Base-by-base conservation (phyloP, 23 red algal species). In the Agarophyton chilense region DNA sequence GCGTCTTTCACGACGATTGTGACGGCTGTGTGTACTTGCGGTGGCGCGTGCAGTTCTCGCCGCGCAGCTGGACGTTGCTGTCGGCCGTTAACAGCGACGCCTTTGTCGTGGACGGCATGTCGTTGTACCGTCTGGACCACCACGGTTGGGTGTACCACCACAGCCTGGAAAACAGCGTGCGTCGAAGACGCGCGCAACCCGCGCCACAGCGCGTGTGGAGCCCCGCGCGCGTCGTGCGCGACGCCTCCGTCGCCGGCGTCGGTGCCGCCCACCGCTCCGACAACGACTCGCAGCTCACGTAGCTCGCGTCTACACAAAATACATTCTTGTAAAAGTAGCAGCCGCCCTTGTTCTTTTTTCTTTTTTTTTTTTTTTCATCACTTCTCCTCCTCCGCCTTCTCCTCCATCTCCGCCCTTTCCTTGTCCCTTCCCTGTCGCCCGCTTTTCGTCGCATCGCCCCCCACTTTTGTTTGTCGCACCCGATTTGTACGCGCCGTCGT, bases 1-100 rank as follows among this genome's bases (percentile, higher is more conserved):
- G 91, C 50, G 47, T 98, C 45, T 95, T 88, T 44, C 82, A 95
- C 55, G 96, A 98, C 73, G 96, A 95, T 54, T 49, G 34, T 8
- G 80, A 41, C 19, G 88, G 89, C 13, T 35, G 21, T 6, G 58
- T 98, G 4, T 93, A 98, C 61, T 33, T 98, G 1, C 82, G 96
- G 2, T 98, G 96, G 96, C 76, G 89, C 29, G 24, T 95, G 47
- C 67, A 61, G 33, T 68, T 56, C 52, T 58, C 55, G 68, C 35
- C 52, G 36, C 80, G 72, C 44, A 55, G 47, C 42, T 86, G 91
- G 91, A 79, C 63, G 28, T 41, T 82, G 58, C 35, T 83, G 61
- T 56, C 58, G 50, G 19, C 76, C 17, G 46, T 31, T 4, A 62
- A 22, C 50, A 41, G 81, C 19, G 68, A 53, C 47, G 71, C 52